phyloP scores from a whole-genome alignment of 306 rosid genomes.

The Lagenaria siceraria region DNA sequence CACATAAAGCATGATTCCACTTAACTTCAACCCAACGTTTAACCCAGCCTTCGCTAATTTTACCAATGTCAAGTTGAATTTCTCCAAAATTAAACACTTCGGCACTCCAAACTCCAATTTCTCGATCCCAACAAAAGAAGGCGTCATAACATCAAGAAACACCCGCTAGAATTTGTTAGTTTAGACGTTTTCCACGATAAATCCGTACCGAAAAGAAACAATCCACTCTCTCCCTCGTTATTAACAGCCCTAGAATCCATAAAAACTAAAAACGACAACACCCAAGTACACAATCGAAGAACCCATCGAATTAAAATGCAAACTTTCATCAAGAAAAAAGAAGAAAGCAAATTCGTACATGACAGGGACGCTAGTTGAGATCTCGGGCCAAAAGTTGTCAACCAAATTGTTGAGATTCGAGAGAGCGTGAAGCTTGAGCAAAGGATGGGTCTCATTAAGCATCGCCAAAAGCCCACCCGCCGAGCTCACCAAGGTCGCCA shows the following conservation, averaged over 20 bases:
- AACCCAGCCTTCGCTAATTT: neutral
- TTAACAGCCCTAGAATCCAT: neutral
- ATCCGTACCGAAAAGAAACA: neutral
- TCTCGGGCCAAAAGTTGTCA: constrained; percentile 95
- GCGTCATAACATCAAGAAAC: neutral
- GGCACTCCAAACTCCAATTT: neutral
- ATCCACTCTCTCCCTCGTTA: neutral
- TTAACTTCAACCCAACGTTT: neutral
- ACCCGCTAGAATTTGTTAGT: neutral
- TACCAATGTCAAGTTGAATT: neutral
- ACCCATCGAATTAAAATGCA: neutral
- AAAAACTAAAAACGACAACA: constrained; percentile 3
- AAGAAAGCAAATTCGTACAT: constrained; percentile 35
- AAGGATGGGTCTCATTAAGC: constrained; percentile 76
- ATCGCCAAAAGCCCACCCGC: constrained; percentile 94
- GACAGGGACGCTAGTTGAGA: constrained; percentile 89
- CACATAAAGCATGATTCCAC: neutral
- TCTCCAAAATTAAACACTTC: neutral
- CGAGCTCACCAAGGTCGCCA: constrained; percentile 73
- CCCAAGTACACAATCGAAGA: neutral
- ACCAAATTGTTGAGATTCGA: constrained; percentile 83
- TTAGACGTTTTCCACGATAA: neutral
- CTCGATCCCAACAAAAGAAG: neutral
- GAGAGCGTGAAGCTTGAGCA: constrained; percentile 81
- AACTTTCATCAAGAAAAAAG: neutral